Evolutionary conservation across 2,329 filamentous ascomycete genomes (phyloP).

Genomic region (Botrytis deweyae): DNA sequence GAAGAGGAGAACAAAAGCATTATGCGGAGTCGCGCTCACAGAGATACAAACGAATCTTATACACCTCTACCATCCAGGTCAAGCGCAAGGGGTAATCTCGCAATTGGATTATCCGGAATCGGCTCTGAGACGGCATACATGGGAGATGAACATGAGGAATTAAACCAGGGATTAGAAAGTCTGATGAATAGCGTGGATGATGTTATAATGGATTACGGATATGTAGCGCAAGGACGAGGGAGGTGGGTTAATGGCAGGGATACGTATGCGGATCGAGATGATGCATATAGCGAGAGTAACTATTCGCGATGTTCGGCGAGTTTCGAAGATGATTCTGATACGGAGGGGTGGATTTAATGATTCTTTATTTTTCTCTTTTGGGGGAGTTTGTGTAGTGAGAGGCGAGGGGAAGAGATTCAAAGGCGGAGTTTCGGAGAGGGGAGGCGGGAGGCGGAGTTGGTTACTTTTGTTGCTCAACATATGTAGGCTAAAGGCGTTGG

Average conservation of each 20-base stretch:
- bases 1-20: neutral
- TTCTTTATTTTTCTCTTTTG: neutral
- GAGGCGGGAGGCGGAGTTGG: neutral
- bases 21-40: too few species aligned
- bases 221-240: neutral
- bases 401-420: neutral
- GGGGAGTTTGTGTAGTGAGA: neutral
- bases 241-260: neutral
- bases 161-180: neutral
- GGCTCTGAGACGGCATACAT: neutral
- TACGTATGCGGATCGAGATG: neutral
- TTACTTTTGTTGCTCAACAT: neutral
- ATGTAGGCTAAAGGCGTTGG: neutral
- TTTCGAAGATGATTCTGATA: neutral
- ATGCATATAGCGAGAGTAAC: constrained; percentile 12
- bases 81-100: too few species aligned
- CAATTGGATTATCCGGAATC: neutral
- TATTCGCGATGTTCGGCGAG: neutral
- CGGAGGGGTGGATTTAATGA: neutral
- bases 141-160: neutral
- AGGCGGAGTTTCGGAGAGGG: neutral
- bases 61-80: neutral
- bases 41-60: neutral
- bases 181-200: constrained; percentile 5
- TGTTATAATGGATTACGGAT: constrained; percentile 2